Evolutionary conservation across 1,139 yeast genomes (phyloP).

Genomic region (Sugiyamaella japonica): DNA sequence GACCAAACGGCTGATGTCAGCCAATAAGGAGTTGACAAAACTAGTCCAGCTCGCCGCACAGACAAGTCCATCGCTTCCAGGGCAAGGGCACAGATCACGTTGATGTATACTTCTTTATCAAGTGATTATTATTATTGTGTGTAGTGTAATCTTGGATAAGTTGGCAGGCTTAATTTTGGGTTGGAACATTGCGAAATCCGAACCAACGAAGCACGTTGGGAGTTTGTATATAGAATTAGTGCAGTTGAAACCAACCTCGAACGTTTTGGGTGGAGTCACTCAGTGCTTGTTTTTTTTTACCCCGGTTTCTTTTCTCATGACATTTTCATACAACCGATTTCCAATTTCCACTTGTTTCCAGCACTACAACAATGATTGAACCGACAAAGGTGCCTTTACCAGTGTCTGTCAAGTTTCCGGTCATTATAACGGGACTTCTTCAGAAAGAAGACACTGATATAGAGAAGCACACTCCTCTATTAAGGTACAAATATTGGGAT

Average conservation of each 20-base stretch:
- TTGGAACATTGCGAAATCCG: neutral
- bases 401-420: slow-evolving; percentile 64
- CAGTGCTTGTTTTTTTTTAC: neutral
- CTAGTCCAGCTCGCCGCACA: neutral
- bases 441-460: slow-evolving; percentile 51
- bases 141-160: neutral
- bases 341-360: neutral
- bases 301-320: neutral
- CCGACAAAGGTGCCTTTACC: slow-evolving; percentile 43
- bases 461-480: slow-evolving; percentile 53
- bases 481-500: slow-evolving; percentile 69
- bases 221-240: neutral
- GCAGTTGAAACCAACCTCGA: neutral
- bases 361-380: slow-evolving; percentile 11
- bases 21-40: too few species aligned
- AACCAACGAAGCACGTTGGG: neutral
- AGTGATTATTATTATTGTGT: slow-evolving; percentile 6
- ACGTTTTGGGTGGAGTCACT: neutral
- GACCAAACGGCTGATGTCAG: too few species aligned
- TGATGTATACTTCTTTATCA: slow-evolving; percentile 4
- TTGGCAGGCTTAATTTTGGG: neutral
- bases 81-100: slow-evolving; percentile 10
- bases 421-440: slow-evolving; percentile 57
- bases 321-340: neutral
- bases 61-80: neutral